These are phyloP conservation scores for Hibiscus syriacus DNA, from an alignment of 345 rosid species.

Conservation along the genomic window DNA sequence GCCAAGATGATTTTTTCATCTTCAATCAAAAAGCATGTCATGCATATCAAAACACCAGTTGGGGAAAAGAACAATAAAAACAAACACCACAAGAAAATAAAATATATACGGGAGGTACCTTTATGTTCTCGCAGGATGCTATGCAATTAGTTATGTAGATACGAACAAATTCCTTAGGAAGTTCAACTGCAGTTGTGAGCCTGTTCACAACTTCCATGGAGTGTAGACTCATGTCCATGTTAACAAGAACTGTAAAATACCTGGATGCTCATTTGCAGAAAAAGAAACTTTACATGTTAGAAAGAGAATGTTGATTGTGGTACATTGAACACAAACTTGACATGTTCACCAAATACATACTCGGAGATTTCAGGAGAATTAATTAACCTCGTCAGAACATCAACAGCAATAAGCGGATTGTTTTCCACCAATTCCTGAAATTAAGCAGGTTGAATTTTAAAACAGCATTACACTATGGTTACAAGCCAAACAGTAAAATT, in stretches of 20 bases:
- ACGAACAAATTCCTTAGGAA: slow-evolving; percentile 87
- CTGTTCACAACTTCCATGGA: slow-evolving; percentile 99
- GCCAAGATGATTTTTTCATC: too few relatives aligned
- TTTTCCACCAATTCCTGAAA: slow-evolving; percentile 90
- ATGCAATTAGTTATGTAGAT: slow-evolving; percentile 93
- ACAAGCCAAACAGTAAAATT: not conserved
- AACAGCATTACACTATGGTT: slow-evolving; percentile 1
- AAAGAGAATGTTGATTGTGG: not conserved
- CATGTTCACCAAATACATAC: slow-evolving; percentile 41
- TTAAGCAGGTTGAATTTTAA: slow-evolving; percentile 16
- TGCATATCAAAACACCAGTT: not conserved
- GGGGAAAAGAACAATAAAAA: not conserved
- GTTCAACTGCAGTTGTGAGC: slow-evolving; percentile 88
- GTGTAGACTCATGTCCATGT: slow-evolving; percentile 96
- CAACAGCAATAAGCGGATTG: slow-evolving; percentile 90
- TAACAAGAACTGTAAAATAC: slow-evolving; percentile 78
- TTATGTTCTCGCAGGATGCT: slow-evolving; percentile 82
- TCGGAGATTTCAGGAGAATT: slow-evolving; percentile 78
- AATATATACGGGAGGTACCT: slow-evolving; percentile 35
- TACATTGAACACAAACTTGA: slow-evolving; percentile 4
- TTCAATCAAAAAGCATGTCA: not conserved
- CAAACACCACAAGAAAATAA: not conserved
- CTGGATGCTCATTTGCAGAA: slow-evolving; percentile 22
- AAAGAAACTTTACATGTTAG: slow-evolving; percentile 9
- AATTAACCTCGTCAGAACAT: slow-evolving; percentile 81